Conservation (phyloP, 306 rosid genomes). For the Lupinus albus region DNA sequence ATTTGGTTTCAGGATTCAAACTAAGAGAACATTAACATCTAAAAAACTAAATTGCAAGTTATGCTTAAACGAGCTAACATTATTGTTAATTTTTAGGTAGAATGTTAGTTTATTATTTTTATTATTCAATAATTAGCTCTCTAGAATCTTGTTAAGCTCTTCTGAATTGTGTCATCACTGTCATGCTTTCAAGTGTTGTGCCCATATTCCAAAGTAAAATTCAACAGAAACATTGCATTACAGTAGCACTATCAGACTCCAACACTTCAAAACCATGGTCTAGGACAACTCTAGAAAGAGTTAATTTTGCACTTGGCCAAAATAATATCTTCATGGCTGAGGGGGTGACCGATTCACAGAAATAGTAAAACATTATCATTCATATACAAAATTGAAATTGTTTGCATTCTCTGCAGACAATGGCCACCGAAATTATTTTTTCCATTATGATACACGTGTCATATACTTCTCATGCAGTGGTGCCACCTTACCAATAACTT, state of each 20-base stretch:
- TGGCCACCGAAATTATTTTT: neutral
- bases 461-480: constrained; percentile 36
- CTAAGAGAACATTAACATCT: too few species aligned
- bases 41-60: too few species aligned
- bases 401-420: neutral
- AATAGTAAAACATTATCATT: neutral
- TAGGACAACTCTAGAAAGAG: constrained; percentile 6
- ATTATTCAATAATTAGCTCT: too few species aligned
- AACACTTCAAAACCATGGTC: neutral
- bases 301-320: neutral
- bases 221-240: neutral
- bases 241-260: neutral
- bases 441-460: constrained; percentile 41
- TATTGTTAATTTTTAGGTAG: too few species aligned
- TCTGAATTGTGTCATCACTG: neutral
- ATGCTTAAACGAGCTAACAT: too few species aligned
- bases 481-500: constrained; percentile 40
- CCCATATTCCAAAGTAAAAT: neutral
- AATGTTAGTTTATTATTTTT: too few species aligned
- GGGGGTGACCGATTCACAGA: constrained; percentile 10
- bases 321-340: neutral
- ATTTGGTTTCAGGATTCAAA: too few species aligned
- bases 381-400: neutral
- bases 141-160: neutral
- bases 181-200: neutral